A percentile compares a stretch with the other conserved stretches of the same genome.
phyloP scores from a whole-genome alignment of 2,329 filamentous ascomycete genomes.

The Calonectria multiphialidica region DNA sequence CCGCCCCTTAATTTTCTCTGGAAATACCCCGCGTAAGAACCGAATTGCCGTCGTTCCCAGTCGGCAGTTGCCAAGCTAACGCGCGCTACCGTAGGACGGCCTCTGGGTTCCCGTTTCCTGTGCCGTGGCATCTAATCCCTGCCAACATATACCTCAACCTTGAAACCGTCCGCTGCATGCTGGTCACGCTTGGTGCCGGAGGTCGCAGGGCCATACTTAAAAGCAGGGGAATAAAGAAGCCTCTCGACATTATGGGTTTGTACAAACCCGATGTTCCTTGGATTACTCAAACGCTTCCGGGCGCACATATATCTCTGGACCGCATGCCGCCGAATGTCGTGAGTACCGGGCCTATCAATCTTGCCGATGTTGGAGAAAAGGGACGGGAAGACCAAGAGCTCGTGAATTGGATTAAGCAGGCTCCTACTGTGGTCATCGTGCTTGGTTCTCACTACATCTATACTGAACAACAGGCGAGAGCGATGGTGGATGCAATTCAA shows the following conservation, averaged over 20 bases:
- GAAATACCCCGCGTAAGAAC: constrained; percentile 54
- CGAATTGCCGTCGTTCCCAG: not conserved
- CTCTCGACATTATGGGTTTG: not conserved
- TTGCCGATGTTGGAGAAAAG: not conserved
- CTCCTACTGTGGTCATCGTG: not conserved
- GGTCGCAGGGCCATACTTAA: not conserved
- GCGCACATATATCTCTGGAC: not conserved
- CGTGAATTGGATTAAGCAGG: not conserved
- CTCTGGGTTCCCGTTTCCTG: constrained; percentile 57
- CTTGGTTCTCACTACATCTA: constrained; percentile 8
- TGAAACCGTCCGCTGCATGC: not conserved
- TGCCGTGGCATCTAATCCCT: constrained; percentile 56
- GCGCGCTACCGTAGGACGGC: constrained; percentile 46
- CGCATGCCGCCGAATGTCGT: not conserved
- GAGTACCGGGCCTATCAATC: not conserved
- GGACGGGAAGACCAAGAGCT: not conserved
- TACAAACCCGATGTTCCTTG: not conserved
- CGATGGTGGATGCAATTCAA: not conserved
- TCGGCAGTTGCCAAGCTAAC: not conserved
- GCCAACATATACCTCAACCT: constrained; percentile 49
- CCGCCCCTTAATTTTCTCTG: constrained; percentile 55
- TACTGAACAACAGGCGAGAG: not conserved
- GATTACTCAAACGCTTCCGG: constrained; percentile 5
- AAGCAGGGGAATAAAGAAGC: not conserved
- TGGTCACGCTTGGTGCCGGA: not conserved